These are phyloP conservation scores for Babesia sp. DNA, from an alignment of 169 alveolate genomes.

Conservation along the genomic window DNA sequence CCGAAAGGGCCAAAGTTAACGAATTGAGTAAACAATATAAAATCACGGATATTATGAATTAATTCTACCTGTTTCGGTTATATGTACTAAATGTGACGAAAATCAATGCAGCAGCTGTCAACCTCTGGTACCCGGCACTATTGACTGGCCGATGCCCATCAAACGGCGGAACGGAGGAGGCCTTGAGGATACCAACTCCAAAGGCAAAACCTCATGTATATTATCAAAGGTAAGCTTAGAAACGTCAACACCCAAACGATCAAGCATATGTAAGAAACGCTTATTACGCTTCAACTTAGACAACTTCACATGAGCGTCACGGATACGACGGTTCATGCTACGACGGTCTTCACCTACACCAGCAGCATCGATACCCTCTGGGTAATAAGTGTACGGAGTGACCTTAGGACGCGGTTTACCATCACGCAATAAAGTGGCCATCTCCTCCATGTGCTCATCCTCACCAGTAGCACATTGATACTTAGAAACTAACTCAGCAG, in stretches of 20 bases:
- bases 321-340: constrained; percentile 16
- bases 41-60: constrained; percentile 1
- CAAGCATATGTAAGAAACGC: constrained; percentile 51
- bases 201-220: constrained; percentile 44
- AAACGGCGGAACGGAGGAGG: constrained; percentile 29
- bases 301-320: constrained; percentile 39
- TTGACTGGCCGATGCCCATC: constrained; percentile 31
- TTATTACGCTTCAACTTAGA: constrained; percentile 26
- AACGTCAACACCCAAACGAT: constrained; percentile 38
- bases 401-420: constrained; percentile 15
- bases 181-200: constrained; percentile 31
- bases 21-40: constrained; percentile 10
- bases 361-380: constrained; percentile 52
- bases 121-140: constrained; percentile 4
- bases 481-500: constrained; percentile 32
- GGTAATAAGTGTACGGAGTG: constrained; percentile 50
- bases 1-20: constrained; percentile 5
- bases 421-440: constrained; percentile 9
- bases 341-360: constrained; percentile 4
- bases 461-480: not conserved
- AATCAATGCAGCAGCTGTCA: no score
- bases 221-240: constrained; percentile 24
- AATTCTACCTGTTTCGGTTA: no score
- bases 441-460: constrained; percentile 30
- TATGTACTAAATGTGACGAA: no score